Conservation (phyloP, 179 eudicot genomes). For the Beta lomatogona region DNA sequence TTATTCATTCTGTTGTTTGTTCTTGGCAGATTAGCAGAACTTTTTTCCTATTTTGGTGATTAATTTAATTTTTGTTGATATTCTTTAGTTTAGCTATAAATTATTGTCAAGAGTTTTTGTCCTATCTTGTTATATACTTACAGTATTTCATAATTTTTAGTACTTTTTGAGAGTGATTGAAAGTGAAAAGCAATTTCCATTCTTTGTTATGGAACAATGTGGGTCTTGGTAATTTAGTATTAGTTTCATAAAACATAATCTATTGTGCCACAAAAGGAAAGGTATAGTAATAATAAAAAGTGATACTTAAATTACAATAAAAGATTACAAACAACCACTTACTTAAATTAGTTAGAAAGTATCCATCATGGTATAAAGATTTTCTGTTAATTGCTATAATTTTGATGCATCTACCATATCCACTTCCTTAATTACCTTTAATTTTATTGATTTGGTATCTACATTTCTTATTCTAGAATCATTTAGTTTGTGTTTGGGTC, state of each 20-base stretch:
- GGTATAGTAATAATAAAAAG: neutral
- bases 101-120: neutral
- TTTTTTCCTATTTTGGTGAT: neutral
- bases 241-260: neutral
- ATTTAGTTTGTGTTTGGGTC: neutral
- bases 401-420: slow-evolving; percentile 21
- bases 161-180: neutral
- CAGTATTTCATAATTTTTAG: neutral
- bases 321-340: neutral
- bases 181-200: slow-evolving; percentile 12
- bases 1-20: neutral
- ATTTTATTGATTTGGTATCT: neutral
- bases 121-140: neutral
- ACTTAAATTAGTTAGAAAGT: slow-evolving; percentile 12
- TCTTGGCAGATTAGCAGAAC: neutral
- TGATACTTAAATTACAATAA: neutral
- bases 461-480: neutral
- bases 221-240: neutral
- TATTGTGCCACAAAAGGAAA: slow-evolving; percentile 6
- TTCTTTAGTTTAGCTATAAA: slow-evolving; percentile 4
- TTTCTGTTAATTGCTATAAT: slow-evolving; percentile 21
- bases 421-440: neutral
- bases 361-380: slow-evolving; percentile 5
- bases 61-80: neutral
- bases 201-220: slow-evolving; percentile 2